Evolutionary conservation across 441 rosid species (phyloP).

Genomic region (Metrosideros polymorpha): DNA sequence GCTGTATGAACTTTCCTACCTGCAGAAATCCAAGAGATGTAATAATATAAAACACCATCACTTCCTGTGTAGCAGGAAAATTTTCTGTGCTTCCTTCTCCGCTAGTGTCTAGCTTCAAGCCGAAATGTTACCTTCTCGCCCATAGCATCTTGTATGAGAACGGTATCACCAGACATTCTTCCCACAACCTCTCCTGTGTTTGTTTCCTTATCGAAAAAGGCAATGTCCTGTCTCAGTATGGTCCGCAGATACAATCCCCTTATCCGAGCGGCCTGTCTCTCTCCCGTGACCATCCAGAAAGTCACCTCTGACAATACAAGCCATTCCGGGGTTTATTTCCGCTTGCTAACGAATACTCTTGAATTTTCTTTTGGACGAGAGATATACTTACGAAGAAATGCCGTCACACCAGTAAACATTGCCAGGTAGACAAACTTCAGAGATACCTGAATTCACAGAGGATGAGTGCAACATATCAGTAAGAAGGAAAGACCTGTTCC

Average conservation of each 20-base stretch:
- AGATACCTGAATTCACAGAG: neutral
- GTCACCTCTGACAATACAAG: slow-evolving; percentile 6
- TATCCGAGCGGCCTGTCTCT: slow-evolving; percentile 6
- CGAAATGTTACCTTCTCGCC: slow-evolving; percentile 3
- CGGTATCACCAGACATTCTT: slow-evolving; percentile 13
- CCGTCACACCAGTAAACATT: neutral
- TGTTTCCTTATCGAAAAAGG: slow-evolving; percentile 10
- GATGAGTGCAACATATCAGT: neutral
- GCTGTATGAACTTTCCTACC: slow-evolving; percentile 17
- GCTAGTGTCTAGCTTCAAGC: neutral
- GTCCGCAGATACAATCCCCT: slow-evolving; percentile 8
- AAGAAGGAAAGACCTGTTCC: neutral
- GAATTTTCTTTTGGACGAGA: neutral
- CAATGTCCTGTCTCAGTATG: slow-evolving; percentile 7
- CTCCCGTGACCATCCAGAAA: slow-evolving; percentile 12
- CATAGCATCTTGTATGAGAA: slow-evolving; percentile 11
- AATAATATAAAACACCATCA: neutral
- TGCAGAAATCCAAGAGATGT: neutral
- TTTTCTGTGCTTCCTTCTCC: neutral
- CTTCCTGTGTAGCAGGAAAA: neutral
- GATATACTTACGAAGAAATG: slow-evolving; percentile 9
- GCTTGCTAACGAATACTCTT: neutral
- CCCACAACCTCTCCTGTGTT: slow-evolving; percentile 11
- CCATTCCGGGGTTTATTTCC: neutral
- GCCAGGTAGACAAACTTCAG: slow-evolving; percentile 2